Evolutionary conservation across 75 land plant species (phyloP).

Genomic region (Larix kaempferi): DNA sequence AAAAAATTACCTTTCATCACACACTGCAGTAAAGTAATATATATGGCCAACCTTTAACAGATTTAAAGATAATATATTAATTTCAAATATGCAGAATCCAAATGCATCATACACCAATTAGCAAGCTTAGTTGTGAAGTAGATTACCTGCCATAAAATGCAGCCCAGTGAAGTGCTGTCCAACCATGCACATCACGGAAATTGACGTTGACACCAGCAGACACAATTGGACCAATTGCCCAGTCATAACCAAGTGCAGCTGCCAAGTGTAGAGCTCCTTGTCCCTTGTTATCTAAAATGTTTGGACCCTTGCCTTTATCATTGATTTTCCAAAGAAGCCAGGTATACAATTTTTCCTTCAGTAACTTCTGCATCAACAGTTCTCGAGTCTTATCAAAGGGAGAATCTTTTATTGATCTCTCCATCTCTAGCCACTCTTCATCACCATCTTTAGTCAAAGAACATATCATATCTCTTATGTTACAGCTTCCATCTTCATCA

Average conservation of each 20-base stretch:
- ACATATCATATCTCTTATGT: conserved; percentile 12
- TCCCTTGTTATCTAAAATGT: conserved; percentile 60
- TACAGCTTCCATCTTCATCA: conserved; percentile 28
- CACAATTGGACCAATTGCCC: conserved; percentile 72
- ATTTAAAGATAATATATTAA: background rate
- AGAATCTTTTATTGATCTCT: background rate
- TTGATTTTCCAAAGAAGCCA: conserved; percentile 61
- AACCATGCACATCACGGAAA: conserved; percentile 75
- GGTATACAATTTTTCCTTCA: conserved; percentile 48
- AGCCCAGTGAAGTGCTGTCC: conserved; percentile 96
- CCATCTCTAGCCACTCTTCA: conserved; percentile 35
- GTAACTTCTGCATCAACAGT: conserved; percentile 41
- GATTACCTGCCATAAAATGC: conserved; percentile 76
- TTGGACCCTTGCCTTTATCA: conserved; percentile 59
- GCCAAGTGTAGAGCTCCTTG: conserved; percentile 78
- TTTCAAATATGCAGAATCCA: background rate
- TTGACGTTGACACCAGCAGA: conserved; percentile 69
- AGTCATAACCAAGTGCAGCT: conserved; percentile 93
- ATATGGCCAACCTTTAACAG: background rate
- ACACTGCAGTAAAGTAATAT: background rate
- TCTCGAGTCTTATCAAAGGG: conserved; percentile 17
- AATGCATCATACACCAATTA: background rate
- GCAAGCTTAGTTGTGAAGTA: background rate
- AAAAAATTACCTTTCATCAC: background rate
- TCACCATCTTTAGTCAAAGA: conserved; percentile 11